Evolutionary conservation across 1,284 basidiomycete species (phyloP).

Genomic region (Volvariella surrecta): DNA sequence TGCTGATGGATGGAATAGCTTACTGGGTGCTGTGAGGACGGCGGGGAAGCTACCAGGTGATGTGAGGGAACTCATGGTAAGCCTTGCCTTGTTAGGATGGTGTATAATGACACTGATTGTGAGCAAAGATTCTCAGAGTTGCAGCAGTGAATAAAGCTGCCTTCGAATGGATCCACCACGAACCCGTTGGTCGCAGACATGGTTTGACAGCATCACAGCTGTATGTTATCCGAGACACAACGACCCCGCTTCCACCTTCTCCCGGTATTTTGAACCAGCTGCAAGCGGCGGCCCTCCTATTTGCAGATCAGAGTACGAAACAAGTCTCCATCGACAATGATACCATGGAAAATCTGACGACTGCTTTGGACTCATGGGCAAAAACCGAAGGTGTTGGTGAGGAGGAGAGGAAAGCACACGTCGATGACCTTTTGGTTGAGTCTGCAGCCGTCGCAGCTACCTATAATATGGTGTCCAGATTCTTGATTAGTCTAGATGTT

Average conservation of each 20-base stretch:
- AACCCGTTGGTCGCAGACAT: slow-evolving; percentile 32
- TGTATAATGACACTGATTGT: slow-evolving; percentile 2
- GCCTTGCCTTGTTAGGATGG: slow-evolving; percentile 7
- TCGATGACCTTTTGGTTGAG: slow-evolving; percentile 40
- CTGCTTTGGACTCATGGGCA: slow-evolving; percentile 16
- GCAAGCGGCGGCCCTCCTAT: slow-evolving; percentile 34
- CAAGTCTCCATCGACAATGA: slow-evolving; percentile 27
- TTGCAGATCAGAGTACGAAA: slow-evolving; percentile 40
- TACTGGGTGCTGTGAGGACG: slow-evolving; percentile 40
- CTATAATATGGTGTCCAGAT: slow-evolving; percentile 54
- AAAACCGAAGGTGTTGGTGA: neutral
- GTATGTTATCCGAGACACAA: slow-evolving; percentile 33
- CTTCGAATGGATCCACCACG: slow-evolving; percentile 54
- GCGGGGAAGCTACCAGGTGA: slow-evolving; percentile 37
- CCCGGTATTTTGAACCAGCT: slow-evolving; percentile 27
- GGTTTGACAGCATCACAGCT: slow-evolving; percentile 41
- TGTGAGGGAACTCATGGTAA: slow-evolving; percentile 43
- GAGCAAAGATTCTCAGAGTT: slow-evolving; percentile 38
- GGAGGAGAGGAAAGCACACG: slow-evolving; percentile 15
- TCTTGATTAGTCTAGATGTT: slow-evolving; percentile 43
- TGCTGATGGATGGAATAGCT: slow-evolving; percentile 42
- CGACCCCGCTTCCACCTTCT: slow-evolving; percentile 24
- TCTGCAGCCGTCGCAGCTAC: slow-evolving; percentile 35
- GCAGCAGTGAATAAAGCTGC: slow-evolving; percentile 41
- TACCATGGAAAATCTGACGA: slow-evolving; percentile 22